Evolutionary conservation across 1,139 yeast species (phyloP), one percentile per base, ranked within the genome.

Genomic region (Blastobotrys raffinosifermentans): DNA sequence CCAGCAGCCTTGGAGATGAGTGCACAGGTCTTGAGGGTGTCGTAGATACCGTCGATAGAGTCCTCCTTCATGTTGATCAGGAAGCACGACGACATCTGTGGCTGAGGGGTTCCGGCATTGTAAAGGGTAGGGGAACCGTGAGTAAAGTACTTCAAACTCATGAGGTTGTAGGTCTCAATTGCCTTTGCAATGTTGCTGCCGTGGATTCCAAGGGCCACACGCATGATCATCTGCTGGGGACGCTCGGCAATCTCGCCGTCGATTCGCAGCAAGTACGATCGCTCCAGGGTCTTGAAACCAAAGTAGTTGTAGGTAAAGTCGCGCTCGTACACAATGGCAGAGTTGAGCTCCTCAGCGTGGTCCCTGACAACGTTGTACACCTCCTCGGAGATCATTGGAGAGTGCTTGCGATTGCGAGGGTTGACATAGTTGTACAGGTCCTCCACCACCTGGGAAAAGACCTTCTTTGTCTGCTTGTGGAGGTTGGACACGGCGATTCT

Each of bases 401-500:
- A 74, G 49, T 70, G 84, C 55, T 65, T 66, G 31, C 70, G 79
- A 38, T 84, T 86, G 57, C 75, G 80, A 38, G 95, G 94, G 60
- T 86, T 84, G 54, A 80, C 67, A 57, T 85, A 87, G 46, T 73
- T 73, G 62, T 78, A 85, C 51, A 87, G 70, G 46, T 77, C 78
- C 46, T 73, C 71, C 40, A 85, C 67, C 42, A 87, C 95, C 53
- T 78, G 81, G 32, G 94, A 81, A 56, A 83, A 91, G 57, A 75
- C 85, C 64, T 86, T 85, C 52, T 89, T 83, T 40, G 97, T 89
- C 67, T 84, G 94, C 64, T 85, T 87, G 69, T 89, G 96, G 58
- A 89, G 72, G 62, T 86, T 85, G 31, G 94, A 80, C 35, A 89
- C 83, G 25, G 95, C 96, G 45, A 91, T 80, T 65, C 98, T 80